Conservation (phyloP, 169 alveolate species). For the Plasmodium inui region DNA sequence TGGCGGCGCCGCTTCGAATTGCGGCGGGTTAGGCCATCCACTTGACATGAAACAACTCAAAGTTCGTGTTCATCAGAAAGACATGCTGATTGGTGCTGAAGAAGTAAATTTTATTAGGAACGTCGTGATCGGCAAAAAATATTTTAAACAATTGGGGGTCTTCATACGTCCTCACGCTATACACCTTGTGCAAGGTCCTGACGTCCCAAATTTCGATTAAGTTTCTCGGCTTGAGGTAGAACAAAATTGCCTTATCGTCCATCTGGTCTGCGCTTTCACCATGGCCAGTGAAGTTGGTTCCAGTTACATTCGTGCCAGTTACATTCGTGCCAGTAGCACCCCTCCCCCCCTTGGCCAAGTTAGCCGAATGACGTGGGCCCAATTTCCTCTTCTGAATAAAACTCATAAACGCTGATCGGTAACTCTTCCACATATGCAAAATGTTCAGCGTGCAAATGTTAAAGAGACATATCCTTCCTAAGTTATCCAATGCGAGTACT, state of each 20-base stretch:
- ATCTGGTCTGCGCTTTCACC: background rate
- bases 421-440: slow-evolving; percentile 72
- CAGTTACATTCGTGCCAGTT: background rate
- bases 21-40: slow-evolving; percentile 3
- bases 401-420: slow-evolving; percentile 59
- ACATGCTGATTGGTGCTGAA: slow-evolving; percentile 39
- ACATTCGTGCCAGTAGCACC: background rate
- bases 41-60: slow-evolving; percentile 39
- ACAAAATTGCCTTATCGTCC: slow-evolving; percentile 52
- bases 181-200: slow-evolving; percentile 45
- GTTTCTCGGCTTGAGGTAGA: slow-evolving; percentile 52
- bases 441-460: slow-evolving; percentile 35
- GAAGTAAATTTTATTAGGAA: slow-evolving; percentile 31
- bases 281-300: background rate
- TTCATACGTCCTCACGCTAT: slow-evolving; percentile 34
- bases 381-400: slow-evolving; percentile 23
- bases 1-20: background rate
- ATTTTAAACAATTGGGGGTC: slow-evolving; percentile 34
- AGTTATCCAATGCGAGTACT: slow-evolving; percentile 40
- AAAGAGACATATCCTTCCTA: slow-evolving; percentile 47
- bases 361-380: background rate
- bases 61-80: slow-evolving; percentile 40
- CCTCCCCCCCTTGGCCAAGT: background rate
- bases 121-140: slow-evolving; percentile 31
- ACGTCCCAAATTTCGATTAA: slow-evolving; percentile 69